Evolutionary conservation across 805 yeast genomes (phyloP).

Genomic region (Barnettozyma sucrosica): DNA sequence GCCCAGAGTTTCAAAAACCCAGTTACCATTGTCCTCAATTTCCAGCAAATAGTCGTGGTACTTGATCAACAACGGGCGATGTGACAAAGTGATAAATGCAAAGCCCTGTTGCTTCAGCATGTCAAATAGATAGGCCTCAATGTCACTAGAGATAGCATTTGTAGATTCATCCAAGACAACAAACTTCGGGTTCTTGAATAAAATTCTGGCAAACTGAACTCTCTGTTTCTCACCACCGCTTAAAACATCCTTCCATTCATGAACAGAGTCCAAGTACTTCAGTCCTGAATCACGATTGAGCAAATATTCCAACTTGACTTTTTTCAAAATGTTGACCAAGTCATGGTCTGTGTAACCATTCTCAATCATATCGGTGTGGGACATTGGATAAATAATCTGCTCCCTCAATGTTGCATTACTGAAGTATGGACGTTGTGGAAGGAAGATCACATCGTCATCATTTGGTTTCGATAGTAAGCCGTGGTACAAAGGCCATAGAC

Average conservation of each 20-base stretch:
- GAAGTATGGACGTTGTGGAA: conserved; percentile 86
- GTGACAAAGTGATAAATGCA: conserved; percentile 76
- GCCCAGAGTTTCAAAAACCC: conserved; percentile 61
- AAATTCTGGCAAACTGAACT: conserved; percentile 77
- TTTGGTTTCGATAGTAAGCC: conserved; percentile 81
- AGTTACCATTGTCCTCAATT: conserved; percentile 51
- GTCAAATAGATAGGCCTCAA: conserved; percentile 82
- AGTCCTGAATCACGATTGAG: conserved; percentile 56
- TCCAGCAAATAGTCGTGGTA: conserved; percentile 77
- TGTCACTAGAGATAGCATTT: conserved; percentile 84
- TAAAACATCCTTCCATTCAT: conserved; percentile 85
- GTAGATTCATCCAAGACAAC: conserved; percentile 92
- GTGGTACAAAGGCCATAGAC: conserved; percentile 84
- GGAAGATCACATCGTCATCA: conserved; percentile 60
- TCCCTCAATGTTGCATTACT: conserved; percentile 80
- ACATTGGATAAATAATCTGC: conserved; percentile 83
- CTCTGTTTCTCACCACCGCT: conserved; percentile 97
- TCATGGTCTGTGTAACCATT: conserved; percentile 67
- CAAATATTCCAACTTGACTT: conserved; percentile 77
- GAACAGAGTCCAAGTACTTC: conserved; percentile 36
- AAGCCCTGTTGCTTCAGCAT: conserved; percentile 61
- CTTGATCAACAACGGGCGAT: conserved; percentile 76
- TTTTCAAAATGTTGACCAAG: conserved; percentile 58
- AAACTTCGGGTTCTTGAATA: conserved; percentile 75
- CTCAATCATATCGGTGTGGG: conserved; percentile 70